These are phyloP conservation scores for Botrytis fabae DNA, from an alignment of 2,329 filamentous ascomycete genomes.

Conservation along the genomic window DNA sequence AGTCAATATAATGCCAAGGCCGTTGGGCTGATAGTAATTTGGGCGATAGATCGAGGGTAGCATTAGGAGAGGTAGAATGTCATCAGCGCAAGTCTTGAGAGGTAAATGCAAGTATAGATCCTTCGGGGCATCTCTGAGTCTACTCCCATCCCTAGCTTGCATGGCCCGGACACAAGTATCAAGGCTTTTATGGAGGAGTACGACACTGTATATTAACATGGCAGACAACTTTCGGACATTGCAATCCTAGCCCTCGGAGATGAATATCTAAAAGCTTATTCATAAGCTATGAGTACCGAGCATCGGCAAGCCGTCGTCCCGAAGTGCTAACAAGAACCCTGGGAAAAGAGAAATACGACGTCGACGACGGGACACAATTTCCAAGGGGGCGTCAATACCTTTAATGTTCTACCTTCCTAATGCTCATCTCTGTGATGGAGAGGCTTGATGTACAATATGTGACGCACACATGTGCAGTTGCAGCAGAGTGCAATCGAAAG, in stretches of 20 bases:
- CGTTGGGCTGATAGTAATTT: not conserved
- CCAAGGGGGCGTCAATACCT: not conserved
- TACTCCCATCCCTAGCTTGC: not conserved
- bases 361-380: no score
- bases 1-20: not conserved
- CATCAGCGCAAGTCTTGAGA: not conserved
- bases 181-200: constrained; percentile 1
- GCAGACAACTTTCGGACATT: not conserved
- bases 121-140: not conserved
- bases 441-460: not conserved
- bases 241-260: not conserved
- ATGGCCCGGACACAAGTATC: not conserved
- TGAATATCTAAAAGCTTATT: not conserved
- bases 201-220: not conserved
- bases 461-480: not conserved
- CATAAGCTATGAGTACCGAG: not conserved
- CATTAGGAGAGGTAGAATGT: not conserved
- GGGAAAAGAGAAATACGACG: not conserved
- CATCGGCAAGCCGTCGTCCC: constrained; percentile 7
- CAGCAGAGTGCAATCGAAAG: not conserved
- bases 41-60: not conserved
- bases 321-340: not conserved
- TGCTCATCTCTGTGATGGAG: not conserved
- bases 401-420: not conserved
- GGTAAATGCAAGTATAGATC: not conserved